Conservation (phyloP, 805 yeast species). For the Yamadazyma takamatsuzukensis region DNA sequence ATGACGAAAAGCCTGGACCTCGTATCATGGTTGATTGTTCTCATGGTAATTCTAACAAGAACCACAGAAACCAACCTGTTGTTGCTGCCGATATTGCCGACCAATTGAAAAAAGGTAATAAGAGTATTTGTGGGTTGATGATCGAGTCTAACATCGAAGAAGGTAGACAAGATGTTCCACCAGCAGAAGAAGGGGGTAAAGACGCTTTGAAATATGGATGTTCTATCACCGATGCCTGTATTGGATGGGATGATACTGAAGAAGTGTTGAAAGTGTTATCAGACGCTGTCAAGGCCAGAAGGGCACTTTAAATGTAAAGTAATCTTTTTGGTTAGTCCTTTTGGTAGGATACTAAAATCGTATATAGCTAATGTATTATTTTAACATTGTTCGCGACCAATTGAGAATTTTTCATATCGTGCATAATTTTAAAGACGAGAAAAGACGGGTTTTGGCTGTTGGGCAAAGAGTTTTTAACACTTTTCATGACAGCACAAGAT, state of each 20-base stretch:
- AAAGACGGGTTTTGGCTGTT: too few relatives aligned
- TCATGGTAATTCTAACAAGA: conserved; percentile 94
- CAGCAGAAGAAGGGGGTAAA: conserved; percentile 41
- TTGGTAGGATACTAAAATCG: background rate
- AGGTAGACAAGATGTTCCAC: conserved; percentile 84
- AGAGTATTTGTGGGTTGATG: conserved; percentile 86
- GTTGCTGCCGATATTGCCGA: conserved; percentile 80
- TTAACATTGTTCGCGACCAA: too few relatives aligned
- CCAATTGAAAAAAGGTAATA: conserved; percentile 80
- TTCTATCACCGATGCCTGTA: conserved; percentile 96
- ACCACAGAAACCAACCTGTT: conserved; percentile 91
- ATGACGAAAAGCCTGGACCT: conserved; percentile 38
- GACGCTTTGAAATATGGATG: conserved; percentile 83
- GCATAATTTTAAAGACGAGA: too few relatives aligned
- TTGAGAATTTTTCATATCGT: too few relatives aligned
- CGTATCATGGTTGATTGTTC: conserved; percentile 94
- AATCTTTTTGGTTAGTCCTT: background rate
- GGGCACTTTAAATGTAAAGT: conserved; percentile 21
- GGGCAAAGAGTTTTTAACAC: too few relatives aligned
- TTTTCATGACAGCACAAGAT: too few relatives aligned
- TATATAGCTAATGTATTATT: background rate
- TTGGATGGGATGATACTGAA: conserved; percentile 85
- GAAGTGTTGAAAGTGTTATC: conserved; percentile 75
- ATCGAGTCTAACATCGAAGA: conserved; percentile 89
- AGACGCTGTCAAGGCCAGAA: conserved; percentile 78